Conservation (phyloP, 148 eudicot genomes). For the Amaranthus cruentus region DNA sequence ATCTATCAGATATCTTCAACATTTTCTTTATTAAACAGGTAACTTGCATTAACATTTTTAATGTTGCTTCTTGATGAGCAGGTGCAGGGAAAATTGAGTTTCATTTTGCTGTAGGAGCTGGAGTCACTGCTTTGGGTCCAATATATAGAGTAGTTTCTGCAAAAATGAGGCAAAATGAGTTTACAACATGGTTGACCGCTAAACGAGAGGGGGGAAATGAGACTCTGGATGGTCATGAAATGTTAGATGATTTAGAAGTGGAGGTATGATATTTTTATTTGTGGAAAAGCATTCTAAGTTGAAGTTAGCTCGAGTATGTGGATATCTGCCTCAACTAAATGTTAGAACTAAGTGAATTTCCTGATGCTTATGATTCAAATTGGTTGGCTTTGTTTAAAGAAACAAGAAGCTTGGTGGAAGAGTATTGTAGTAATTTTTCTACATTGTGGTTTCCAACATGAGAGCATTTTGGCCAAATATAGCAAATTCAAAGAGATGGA, state of each 20-base stretch:
- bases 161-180: constrained; percentile 35
- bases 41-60: neutral
- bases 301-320: too few species aligned
- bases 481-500: too few species aligned
- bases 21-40: constrained; percentile 6
- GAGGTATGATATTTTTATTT: constrained; percentile 42
- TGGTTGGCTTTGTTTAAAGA: too few species aligned
- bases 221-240: constrained; percentile 63
- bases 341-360: too few species aligned
- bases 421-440: too few species aligned
- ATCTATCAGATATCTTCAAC: neutral
- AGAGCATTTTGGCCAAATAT: too few species aligned
- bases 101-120: constrained; percentile 59
- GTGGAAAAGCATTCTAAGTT: neutral
- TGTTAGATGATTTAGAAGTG: constrained; percentile 44
- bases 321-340: too few species aligned
- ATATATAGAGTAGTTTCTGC: constrained; percentile 71
- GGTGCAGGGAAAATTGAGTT: constrained; percentile 68
- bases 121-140: constrained; percentile 57
- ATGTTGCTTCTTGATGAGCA: constrained; percentile 28
- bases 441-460: too few species aligned
- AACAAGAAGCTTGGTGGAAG: too few species aligned
- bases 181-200: constrained; percentile 79
- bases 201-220: constrained; percentile 54
- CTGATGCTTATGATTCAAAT: too few species aligned